phyloP scores from a whole-genome alignment of 148 eudicot genomes.

The Cornus suecica region DNA sequence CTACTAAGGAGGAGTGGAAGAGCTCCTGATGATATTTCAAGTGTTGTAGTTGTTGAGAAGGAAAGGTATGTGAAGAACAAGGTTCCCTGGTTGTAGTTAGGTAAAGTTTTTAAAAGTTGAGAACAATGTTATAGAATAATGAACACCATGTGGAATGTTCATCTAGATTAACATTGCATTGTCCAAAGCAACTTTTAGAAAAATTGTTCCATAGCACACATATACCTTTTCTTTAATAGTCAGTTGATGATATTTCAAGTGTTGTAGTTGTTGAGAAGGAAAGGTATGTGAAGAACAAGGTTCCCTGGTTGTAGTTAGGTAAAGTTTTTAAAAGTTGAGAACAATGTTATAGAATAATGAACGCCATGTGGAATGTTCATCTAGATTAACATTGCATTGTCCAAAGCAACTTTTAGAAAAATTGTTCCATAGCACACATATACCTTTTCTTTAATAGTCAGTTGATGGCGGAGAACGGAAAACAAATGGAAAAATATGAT shows the following conservation, averaged over 20 bases:
- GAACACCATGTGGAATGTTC: neutral
- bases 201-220: too few species aligned
- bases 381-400: neutral
- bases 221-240: too few species aligned
- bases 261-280: conserved; percentile 93
- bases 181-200: too few species aligned
- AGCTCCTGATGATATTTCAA: conserved; percentile 96
- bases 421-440: neutral
- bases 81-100: neutral
- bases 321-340: neutral
- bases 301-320: neutral
- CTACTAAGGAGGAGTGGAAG: conserved; percentile 84
- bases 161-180: neutral
- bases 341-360: neutral
- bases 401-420: neutral
- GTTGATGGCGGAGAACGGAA: neutral
- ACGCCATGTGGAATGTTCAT: neutral
- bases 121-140: neutral
- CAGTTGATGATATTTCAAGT: conserved; percentile 97
- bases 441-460: neutral
- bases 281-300: conserved; percentile 36
- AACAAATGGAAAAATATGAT: neutral
- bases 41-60: conserved; percentile 93
- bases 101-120: neutral
- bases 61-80: conserved; percentile 47